Percentiles rank a stretch among this genome's conserved stretches.
Conservation (phyloP, 495 filamentous ascomycete genomes). For the Podospora bellae-mahoneyi region DNA sequence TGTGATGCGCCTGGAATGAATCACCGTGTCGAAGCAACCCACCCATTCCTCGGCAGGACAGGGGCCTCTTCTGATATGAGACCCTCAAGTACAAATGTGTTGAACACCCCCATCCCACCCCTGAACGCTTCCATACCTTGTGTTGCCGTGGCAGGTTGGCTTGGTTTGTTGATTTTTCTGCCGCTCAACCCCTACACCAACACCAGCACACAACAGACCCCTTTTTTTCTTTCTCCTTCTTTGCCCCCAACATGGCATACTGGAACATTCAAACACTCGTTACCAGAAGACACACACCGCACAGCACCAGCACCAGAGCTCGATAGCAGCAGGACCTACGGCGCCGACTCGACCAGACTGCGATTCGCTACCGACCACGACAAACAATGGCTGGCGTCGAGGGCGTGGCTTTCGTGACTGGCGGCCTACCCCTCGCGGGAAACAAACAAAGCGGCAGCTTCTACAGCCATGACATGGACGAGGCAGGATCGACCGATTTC, state of each 20-base stretch:
- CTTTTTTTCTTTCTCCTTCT: not conserved
- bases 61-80: conserved; percentile 16
- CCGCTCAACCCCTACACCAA: conserved; percentile 10
- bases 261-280: conserved; percentile 15
- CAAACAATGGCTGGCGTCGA: conserved; percentile 29
- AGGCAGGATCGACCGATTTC: conserved; percentile 39
- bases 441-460: conserved; percentile 41
- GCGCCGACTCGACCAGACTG: not conserved
- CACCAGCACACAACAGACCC: conserved; percentile 6
- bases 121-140: conserved; percentile 22
- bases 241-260: conserved; percentile 16
- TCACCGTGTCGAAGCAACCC: conserved; percentile 12
- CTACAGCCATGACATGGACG: conserved; percentile 37
- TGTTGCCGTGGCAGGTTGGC: conserved; percentile 29
- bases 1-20: conserved; percentile 26
- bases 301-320: not conserved
- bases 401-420: conserved; percentile 25
- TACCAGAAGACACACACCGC: conserved; percentile 10
- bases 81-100: conserved; percentile 32
- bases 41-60: conserved; percentile 22
- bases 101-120: conserved; percentile 19
- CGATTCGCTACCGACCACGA: not conserved
- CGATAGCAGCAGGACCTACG: not conserved
- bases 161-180: conserved; percentile 29
- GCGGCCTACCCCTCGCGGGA: conserved; percentile 23